Percentiles rank a stretch among this genome's conserved stretches.
Conservation (phyloP, 177 flowering plant genomes). For the Tripterygium wilfordii region DNA sequence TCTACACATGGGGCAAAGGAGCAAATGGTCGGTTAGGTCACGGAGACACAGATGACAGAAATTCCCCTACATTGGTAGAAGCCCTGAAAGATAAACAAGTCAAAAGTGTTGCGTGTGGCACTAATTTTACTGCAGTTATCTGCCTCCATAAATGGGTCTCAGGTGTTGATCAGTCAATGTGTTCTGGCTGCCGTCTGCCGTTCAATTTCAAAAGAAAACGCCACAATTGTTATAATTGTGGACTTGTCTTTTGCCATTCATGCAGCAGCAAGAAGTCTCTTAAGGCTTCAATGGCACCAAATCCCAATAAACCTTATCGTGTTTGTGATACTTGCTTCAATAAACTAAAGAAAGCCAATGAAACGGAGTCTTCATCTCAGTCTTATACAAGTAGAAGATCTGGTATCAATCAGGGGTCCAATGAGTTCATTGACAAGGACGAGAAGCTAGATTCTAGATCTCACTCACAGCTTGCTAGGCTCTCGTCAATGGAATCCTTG, state of each 20-base stretch:
- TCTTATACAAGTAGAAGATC: conserved; percentile 55
- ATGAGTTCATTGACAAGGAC: conserved; percentile 51
- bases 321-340: conserved; percentile 74
- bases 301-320: conserved; percentile 82
- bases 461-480: conserved; percentile 49
- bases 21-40: conserved; percentile 91
- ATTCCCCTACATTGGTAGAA: conserved; percentile 66
- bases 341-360: conserved; percentile 59
- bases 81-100: conserved; percentile 90
- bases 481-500: conserved; percentile 65
- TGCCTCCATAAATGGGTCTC: conserved; percentile 92
- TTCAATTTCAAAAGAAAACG: conserved; percentile 92
- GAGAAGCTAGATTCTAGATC: conserved; percentile 58
- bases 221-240: conserved; percentile 91
- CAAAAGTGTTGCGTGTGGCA: conserved; percentile 84
- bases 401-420: conserved; percentile 39
- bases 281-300: conserved; percentile 91
- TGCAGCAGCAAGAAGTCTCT: conserved; percentile 84
- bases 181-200: conserved; percentile 83
- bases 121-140: conserved; percentile 77
- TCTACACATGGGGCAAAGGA: conserved; percentile 95
- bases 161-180: conserved; percentile 89
- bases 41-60: conserved; percentile 73
- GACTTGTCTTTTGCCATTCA: conserved; percentile 85
- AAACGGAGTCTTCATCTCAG: conserved; percentile 52